Percentiles rank a stretch among this genome's conserved stretches.
Conservation (phyloP, 2,329 filamentous ascomycete genomes). For the Cordyceps tenuipes region DNA sequence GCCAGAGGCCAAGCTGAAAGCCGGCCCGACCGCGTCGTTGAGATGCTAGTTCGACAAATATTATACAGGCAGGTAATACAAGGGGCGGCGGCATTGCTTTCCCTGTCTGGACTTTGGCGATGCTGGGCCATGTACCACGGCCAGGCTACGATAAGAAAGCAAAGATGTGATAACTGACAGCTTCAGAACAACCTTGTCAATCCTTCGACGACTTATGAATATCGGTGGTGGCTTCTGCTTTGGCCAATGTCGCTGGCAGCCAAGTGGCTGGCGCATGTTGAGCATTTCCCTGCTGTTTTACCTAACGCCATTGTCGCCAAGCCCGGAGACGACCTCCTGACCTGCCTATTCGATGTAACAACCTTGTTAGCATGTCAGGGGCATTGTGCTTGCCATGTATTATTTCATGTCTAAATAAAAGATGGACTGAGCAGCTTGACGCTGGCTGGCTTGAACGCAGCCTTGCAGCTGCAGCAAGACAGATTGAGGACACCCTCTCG, state of each 20-base stretch:
- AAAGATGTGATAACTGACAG: neutral
- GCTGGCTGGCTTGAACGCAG: neutral
- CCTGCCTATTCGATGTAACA: neutral
- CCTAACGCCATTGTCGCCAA: neutral
- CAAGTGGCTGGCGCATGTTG: neutral
- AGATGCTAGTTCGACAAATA: neutral
- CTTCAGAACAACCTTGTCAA: neutral
- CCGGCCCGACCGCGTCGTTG: neutral
- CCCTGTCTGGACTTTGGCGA: neutral
- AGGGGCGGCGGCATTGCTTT: no score
- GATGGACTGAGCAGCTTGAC: neutral
- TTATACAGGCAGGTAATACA: no score
- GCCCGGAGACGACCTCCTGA: neutral
- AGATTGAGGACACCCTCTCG: neutral
- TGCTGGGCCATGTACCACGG: neutral
- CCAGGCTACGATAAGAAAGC: neutral
- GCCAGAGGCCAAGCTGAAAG: neutral
- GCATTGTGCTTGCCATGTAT: neutral
- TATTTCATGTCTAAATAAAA: neutral
- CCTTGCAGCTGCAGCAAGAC: neutral
- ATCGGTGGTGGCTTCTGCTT: neutral
- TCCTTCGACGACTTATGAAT: neutral
- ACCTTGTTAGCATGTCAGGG: neutral
- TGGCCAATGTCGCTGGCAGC: neutral
- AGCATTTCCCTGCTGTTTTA: neutral